Percentiles rank a stretch among this genome's conserved stretches.
phyloP scores from a whole-genome alignment of 1,284 basidiomycete genomes.

The Cystobasidium slooffiae region DNA sequence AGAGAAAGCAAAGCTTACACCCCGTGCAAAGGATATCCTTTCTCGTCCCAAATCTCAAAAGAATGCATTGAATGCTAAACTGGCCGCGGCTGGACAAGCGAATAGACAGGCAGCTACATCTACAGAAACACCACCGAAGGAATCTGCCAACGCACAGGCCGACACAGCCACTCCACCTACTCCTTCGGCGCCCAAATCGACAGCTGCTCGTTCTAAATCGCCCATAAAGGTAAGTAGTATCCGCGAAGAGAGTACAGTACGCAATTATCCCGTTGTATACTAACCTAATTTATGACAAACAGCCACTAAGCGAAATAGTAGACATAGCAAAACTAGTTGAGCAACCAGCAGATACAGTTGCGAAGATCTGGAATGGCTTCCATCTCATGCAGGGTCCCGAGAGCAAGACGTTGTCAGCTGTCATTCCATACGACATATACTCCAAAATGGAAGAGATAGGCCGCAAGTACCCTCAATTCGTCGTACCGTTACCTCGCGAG shows the following conservation, averaged over 20 bases:
- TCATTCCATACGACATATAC: constrained; percentile 75
- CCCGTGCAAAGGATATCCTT: constrained; percentile 28
- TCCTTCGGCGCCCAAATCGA: neutral
- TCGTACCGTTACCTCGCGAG: constrained; percentile 73
- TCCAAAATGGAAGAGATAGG: constrained; percentile 69
- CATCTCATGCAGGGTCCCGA: constrained; percentile 76
- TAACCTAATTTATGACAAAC: too few species aligned
- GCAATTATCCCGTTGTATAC: too few species aligned
- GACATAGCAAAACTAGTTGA: constrained; percentile 74
- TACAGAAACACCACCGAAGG: neutral
- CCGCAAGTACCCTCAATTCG: constrained; percentile 70
- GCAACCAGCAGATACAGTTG: constrained; percentile 73
- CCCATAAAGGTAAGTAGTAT: constrained; percentile 46
- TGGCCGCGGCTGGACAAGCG: constrained; percentile 3
- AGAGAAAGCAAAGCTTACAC: constrained; percentile 9
- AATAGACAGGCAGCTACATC: constrained; percentile 12
- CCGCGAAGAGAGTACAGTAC: neutral
- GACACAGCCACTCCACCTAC: neutral
- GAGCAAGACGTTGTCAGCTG: constrained; percentile 74
- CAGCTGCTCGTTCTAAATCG: constrained; percentile 2
- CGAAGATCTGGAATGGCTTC: constrained; percentile 84
- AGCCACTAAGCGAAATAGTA: constrained; percentile 80
- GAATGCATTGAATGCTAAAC: constrained; percentile 34
- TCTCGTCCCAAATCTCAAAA: constrained; percentile 19
- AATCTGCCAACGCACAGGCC: neutral